These are phyloP conservation scores for Cryptococcus sp. DNA, from an alignment of 1,284 basidiomycete species.

Conservation along the genomic window DNA sequence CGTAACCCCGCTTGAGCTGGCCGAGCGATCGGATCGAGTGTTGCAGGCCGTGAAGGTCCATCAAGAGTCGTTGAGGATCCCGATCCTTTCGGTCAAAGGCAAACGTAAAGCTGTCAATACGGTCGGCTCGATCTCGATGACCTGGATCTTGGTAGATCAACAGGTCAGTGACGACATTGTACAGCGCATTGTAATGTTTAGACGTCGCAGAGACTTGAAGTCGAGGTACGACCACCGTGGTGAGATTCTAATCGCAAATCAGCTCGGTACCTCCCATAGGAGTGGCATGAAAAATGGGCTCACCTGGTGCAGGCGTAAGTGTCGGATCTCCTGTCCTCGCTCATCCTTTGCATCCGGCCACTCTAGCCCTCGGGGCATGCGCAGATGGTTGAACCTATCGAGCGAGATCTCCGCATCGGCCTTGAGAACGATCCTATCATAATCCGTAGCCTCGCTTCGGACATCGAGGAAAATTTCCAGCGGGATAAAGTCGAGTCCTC, in stretches of 20 bases:
- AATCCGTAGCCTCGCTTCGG: slow-evolving; percentile 70
- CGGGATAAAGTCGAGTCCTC: slow-evolving; percentile 60
- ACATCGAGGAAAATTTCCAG: slow-evolving; percentile 83
- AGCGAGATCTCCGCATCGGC: slow-evolving; percentile 81
- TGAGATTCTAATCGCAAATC: slow-evolving; percentile 59
- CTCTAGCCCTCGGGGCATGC: slow-evolving; percentile 64
- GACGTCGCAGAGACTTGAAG: slow-evolving; percentile 86
- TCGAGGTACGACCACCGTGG: slow-evolving; percentile 72
- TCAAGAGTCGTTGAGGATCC: slow-evolving; percentile 59
- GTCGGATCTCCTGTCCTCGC: slow-evolving; percentile 52
- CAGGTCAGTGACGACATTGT: slow-evolving; percentile 80
- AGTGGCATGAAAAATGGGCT: too few species aligned
- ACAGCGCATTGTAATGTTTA: slow-evolving; percentile 79
- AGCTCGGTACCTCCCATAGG: neutral
- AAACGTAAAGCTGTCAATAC: slow-evolving; percentile 77
- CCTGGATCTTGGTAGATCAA: slow-evolving; percentile 82
- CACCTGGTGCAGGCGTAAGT: slow-evolving; percentile 76
- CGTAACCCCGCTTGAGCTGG: slow-evolving; percentile 54
- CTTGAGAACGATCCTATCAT: slow-evolving; percentile 84
- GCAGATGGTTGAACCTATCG: slow-evolving; percentile 91
- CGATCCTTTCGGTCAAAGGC: slow-evolving; percentile 83
- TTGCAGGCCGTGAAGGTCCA: slow-evolving; percentile 68
- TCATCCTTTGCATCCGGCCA: slow-evolving; percentile 43
- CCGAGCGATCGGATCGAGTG: slow-evolving; percentile 60
- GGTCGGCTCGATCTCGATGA: slow-evolving; percentile 67